Base-by-base conservation (phyloP, 2,329 filamentous ascomycete species). In the Aspergillus sp. region DNA sequence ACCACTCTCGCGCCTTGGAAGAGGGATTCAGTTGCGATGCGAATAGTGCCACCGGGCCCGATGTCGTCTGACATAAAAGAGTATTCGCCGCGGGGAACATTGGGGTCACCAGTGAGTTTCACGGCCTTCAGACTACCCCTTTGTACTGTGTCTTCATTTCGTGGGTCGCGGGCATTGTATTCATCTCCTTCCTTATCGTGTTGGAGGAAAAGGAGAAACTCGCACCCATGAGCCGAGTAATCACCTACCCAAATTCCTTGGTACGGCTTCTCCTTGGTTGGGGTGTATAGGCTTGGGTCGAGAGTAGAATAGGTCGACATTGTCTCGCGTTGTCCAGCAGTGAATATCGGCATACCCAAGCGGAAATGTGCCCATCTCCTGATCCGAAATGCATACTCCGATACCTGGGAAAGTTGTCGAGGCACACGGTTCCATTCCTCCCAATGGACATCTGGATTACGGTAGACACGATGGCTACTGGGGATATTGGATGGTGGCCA, bases 161-260 rank as follows among this genome's bases (percentile, higher is more conserved):
- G 18, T 6, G 55, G 32, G 9, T 56, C 59, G 73, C 15, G 78
- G 72, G 5, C 75, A 75, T 64, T 87, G 82, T 12, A 64, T 66
- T 1, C 74, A 68, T 8, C 62, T 54, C 45, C 5, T 15, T 55
- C 55, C 2, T 44, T 53, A 39, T 89, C 86, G 0, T 86, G 86
- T 68, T 99, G 95, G 64, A 91, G 80, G 45, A 98, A 78, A 12
- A 96, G 79, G 4, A 98, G 69, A 55, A 97, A 96, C 72, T 98
- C 93, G 71, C 89, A 93, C 1, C 93, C 92, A 66, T 98, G 93
- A 0, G 85, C 86, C 24, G 86, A 89, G 68, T 96, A 97, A 71
- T 97, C 93, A 0, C 93, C 93, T 15, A 92, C 89, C 89, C 91
- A 98, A 30, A 99, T 91, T 0, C 93, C 93, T 61, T 91, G 86